These are phyloP conservation scores for Fusarium sp. DNA, from an alignment of 2,329 filamentous ascomycete species.

Conservation along the genomic window DNA sequence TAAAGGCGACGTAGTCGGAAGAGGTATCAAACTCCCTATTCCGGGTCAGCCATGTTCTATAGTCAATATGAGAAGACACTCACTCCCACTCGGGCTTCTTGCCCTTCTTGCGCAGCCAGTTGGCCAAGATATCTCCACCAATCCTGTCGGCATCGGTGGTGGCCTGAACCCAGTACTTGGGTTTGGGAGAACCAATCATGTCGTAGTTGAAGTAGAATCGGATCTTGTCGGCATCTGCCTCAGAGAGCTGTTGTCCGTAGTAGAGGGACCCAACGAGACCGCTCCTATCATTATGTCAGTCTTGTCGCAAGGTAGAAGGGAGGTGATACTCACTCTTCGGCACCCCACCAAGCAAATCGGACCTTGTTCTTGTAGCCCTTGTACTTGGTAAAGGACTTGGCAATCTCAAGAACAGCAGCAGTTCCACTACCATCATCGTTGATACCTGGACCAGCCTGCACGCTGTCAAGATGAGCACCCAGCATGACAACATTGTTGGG, in stretches of 20 bases:
- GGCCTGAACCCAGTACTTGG: conserved; percentile 55
- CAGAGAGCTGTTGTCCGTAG: conserved; percentile 53
- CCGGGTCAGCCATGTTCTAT: conserved; percentile 5
- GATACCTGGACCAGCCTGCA: conserved; percentile 55
- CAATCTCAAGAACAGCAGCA: conserved; percentile 54
- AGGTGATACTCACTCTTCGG: conserved; percentile 51
- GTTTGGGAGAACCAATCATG: conserved; percentile 70
- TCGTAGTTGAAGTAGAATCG: conserved; percentile 78
- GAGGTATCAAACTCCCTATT: conserved; percentile 51
- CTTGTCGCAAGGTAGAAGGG: accelerated
- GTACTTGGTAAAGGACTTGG: conserved; percentile 53
- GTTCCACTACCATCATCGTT: conserved; percentile 58
- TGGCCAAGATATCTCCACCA: conserved; percentile 51
- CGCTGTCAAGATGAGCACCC: conserved; percentile 57
- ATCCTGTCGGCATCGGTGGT: conserved; percentile 54
- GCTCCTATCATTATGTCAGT: conserved; percentile 43
- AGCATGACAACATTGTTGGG: conserved; percentile 57
- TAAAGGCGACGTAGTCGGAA: conserved; percentile 58
- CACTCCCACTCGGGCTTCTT: conserved; percentile 50
- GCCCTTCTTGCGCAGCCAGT: conserved; percentile 53
- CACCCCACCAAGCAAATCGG: conserved; percentile 58
- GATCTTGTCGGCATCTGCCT: conserved; percentile 64
- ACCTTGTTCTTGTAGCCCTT: conserved; percentile 57
- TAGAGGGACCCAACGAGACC: conserved; percentile 59
- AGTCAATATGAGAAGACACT: background rate